A percentile compares a stretch with the other conserved stretches of the same genome.
These are phyloP conservation scores for Juncus inflexus DNA, from an alignment of 176 grass and related monocot species.

Conservation along the genomic window DNA sequence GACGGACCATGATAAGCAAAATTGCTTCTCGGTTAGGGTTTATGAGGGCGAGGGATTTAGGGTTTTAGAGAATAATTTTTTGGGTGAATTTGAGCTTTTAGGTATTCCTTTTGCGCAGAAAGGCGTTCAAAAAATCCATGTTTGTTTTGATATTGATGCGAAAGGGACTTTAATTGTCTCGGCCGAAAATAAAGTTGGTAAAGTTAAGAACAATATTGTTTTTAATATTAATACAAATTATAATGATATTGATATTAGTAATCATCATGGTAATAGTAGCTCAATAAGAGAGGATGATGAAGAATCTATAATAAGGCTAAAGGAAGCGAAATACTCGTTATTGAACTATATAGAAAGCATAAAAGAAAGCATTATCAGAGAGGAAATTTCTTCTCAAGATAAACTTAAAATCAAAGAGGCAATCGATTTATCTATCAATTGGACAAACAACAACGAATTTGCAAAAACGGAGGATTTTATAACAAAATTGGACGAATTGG, in stretches of 20 bases:
- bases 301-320: background rate
- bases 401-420: slow-evolving; percentile 2
- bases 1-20: slow-evolving; percentile 29
- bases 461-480: slow-evolving; percentile 8
- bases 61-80: slow-evolving; percentile 5
- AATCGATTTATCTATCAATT: slow-evolving; percentile 14
- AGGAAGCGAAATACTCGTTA: slow-evolving; percentile 8
- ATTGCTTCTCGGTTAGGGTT: slow-evolving; percentile 11
- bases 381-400: slow-evolving; percentile 8
- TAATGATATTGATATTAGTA: background rate
- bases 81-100: slow-evolving; percentile 18
- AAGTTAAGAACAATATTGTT: slow-evolving; percentile 16
- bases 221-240: slow-evolving; percentile 2
- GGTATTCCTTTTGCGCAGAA: slow-evolving; percentile 12
- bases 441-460: background rate
- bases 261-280: background rate
- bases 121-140: slow-evolving; percentile 12
- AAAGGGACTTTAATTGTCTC: slow-evolving; percentile 21
- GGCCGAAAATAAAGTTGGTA: slow-evolving; percentile 11
- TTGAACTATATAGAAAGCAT: slow-evolving; percentile 3
- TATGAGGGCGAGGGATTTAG: slow-evolving; percentile 8
- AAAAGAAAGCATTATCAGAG: slow-evolving; percentile 1
- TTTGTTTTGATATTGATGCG: slow-evolving; percentile 23
- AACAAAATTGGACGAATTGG: slow-evolving; percentile 20
- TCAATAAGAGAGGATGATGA: slow-evolving; percentile 1